Evolutionary conservation across 208 protist species (phyloP), one percentile per base, ranked within the genome.

Genomic region (Wallacemonas rigidus): DNA sequence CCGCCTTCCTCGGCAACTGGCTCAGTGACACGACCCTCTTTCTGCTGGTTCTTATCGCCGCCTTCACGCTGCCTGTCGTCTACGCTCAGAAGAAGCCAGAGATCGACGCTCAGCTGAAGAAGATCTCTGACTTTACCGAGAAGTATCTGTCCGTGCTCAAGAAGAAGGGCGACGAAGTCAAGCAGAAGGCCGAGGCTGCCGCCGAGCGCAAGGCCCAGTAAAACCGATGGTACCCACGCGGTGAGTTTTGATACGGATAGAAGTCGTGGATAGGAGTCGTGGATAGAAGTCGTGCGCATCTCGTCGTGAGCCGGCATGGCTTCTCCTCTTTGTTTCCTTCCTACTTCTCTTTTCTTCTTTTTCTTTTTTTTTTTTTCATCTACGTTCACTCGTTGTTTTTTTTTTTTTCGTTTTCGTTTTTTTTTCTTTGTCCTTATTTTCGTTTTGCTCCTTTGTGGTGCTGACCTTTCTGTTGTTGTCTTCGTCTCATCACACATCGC

Each of bases 11-110:
- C 11, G 92, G 92, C 60, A 97, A 94, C 80, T 85, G 54, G 48
- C 65, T 94, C 65, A 85, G 79, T 48, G 92, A 97, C 71, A 76
- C 74, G 26, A 81, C 77, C 1, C 64, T 95, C 17, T n/a, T 89
- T 12, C 60, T 88, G 5, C 1, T 87, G 2, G 51, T 54, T 7
- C 36, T 91, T 41, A 17, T 90, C 38, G 41, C 79, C 43, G 48
- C 77, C 61, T 95, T 95, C 69, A 75, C 83, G 0, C 45, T 81
- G 9, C 92, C 90, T 11, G 67, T 85, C 8, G 71, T 86, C 40
- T 95, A 97, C 75, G 79, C 86, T 69, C 83, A 86, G 79, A 92
- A 94, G 64, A 82, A 88, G 77, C 75, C 74, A 36, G 75, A 85
- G 53, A 91, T 95, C 63, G 88, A 95, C 51, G 9, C 64, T 1